Base-by-base conservation (phyloP, 2,329 filamentous ascomycete species). In the Apiospora rasikravindrae region DNA sequence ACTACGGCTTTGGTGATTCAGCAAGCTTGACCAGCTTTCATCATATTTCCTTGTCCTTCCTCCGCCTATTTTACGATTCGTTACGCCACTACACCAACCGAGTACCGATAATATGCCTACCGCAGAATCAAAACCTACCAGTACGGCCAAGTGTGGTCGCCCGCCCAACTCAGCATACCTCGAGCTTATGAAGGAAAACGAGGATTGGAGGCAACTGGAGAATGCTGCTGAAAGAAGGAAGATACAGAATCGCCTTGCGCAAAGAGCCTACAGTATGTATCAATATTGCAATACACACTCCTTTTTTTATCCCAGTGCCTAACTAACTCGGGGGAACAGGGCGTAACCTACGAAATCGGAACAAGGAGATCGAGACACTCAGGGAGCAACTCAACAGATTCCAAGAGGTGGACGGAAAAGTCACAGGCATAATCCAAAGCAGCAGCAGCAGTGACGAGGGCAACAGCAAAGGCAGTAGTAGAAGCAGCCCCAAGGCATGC, bases 181-280 rank as follows among this genome's bases (percentile, higher is more conserved):
- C 0, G 42, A 26, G 8, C 67, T 68, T 24, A 68, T 47, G 67
- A 68, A 68, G 42, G 42, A 45, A 11, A 26, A 68, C 11, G 67
- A 68, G 24, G 67, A 68, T 42, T 68, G 67, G 67, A 45, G 42
- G 42, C 16, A 68, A 24, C 14, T 68, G 24, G 16, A 68, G n/a
- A 42, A 68, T 16, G 24, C 67, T 19, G 22, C 67, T 2, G 67
- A 47, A 42, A 29, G 67, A 42, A 33, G 44, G 24, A 68, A 68
- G 67, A 49, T 68, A 2, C 67, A 68, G 44, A 68, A 68, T 24
- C 67, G 42, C 7, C 67, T 68, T 16, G 67, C 67, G 2, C 67
- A 68, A 37, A 26, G 67, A 37, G 67, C 67, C 26, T 68, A 68
- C 16, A 26, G 42, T 68, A 49, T 8, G 66, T 47, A 11, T 7